Percentiles rank a stretch among this genome's conserved stretches.
Conservation (phyloP, 805 yeast genomes). For the Martiniozyma abietophila region DNA sequence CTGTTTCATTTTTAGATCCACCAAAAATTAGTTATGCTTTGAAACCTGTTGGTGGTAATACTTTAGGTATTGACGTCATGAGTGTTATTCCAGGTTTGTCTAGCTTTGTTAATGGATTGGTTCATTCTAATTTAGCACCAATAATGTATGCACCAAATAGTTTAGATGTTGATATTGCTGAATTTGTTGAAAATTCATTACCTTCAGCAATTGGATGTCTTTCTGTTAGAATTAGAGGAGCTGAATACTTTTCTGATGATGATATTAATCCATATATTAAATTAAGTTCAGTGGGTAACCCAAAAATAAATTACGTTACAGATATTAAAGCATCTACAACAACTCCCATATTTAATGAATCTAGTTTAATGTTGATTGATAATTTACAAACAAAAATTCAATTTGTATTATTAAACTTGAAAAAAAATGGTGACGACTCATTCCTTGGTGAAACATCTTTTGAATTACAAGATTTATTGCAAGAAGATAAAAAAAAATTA, state of each 20-base stretch:
- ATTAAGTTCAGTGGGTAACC: slow-evolving; percentile 29
- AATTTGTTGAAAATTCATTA: slow-evolving; percentile 50
- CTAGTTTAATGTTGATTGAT: slow-evolving; percentile 49
- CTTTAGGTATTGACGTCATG: slow-evolving; percentile 81
- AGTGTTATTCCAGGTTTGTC: slow-evolving; percentile 74
- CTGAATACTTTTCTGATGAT: slow-evolving; percentile 35
- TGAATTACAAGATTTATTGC: slow-evolving; percentile 51
- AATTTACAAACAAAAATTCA: slow-evolving; percentile 47
- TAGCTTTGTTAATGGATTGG: slow-evolving; percentile 57
- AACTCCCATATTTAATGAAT: slow-evolving; percentile 60
- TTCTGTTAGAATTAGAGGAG: slow-evolving; percentile 52
- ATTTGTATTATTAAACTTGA: slow-evolving; percentile 45
- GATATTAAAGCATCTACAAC: slow-evolving; percentile 46
- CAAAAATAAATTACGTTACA: slow-evolving; percentile 31
- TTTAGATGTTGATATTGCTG: slow-evolving; percentile 66
- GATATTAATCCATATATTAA: slow-evolving; percentile 41
- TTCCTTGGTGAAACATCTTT: slow-evolving; percentile 42
- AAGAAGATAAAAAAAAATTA: slow-evolving; percentile 37
- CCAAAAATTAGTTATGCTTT: slow-evolving; percentile 71
- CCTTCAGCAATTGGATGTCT: slow-evolving; percentile 65
- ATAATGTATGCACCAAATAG: slow-evolving; percentile 79
- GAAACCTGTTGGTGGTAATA: slow-evolving; percentile 85
- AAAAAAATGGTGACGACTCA: slow-evolving; percentile 44
- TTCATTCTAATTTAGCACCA: slow-evolving; percentile 65
- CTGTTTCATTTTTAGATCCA: slow-evolving; percentile 66